Evolutionary conservation across 352 stramenopile genomes (phyloP), one percentile per base, ranked within the genome.

Genomic region (Pythium dissimile): DNA sequence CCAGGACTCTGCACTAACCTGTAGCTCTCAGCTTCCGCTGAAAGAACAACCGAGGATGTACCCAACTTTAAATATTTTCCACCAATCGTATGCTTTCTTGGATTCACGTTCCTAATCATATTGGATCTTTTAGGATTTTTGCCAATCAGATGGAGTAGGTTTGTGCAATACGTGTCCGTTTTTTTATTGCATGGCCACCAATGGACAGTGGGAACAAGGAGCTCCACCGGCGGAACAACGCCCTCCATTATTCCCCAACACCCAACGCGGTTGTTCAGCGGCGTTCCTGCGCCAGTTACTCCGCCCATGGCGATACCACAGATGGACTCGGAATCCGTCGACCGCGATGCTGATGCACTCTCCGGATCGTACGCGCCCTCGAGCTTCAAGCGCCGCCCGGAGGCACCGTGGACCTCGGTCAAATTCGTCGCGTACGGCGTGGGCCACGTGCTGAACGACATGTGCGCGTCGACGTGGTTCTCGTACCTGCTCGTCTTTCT

Each of bases 381-480:
- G 2, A 32, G 30, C 5, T 31, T 56, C 59, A 51, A 51, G 37
- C 49, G 59, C 50, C 50, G 32, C 16, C 23, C 16, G 1, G 51
- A 66, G 39, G 41, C 42, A 21, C 41, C n/a, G 2, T 93, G 83
- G 80, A 88, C 80, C 20, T 59, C 67, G 8, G 47, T 62, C 38
- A 74, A 75, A 42, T 90, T 80, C 56, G 49, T 94, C 9, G 71
- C 80, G 4, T 94, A 94, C 48, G 82, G 79, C 57, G 83, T 94
- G 5, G 85, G 85, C 54, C 82, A 94, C 50, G 83, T 94, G 27
- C 73, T 92, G 10, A 94, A 94, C 60, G 85, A 94, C 64, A 92
- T 94, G 84, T 94, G 85, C 61, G 85, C 85, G 21, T 89, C 81
- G 43, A 91, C 80, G 50, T 94, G 85, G 85, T 94, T 94, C 71